phyloP scores from a whole-genome alignment of 2,329 filamentous ascomycete genomes.

The Penicillium palitans region DNA sequence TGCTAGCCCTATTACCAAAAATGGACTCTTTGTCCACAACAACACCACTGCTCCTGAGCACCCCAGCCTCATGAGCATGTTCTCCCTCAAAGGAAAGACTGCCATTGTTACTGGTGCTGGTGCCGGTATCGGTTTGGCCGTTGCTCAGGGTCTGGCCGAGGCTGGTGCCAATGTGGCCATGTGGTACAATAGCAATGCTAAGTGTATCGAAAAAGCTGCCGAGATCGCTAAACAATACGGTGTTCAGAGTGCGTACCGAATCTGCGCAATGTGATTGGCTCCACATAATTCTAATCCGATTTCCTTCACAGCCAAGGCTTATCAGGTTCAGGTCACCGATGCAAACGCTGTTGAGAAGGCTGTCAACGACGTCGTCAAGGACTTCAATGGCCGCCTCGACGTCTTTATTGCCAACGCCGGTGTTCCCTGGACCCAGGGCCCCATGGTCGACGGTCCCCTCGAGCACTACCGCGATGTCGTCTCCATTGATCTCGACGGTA shows the following conservation, averaged over 20 bases:
- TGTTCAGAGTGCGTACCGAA: slow-evolving; percentile 53
- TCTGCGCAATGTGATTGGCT: background rate
- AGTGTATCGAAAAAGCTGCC: slow-evolving; percentile 61
- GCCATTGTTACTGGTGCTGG: slow-evolving; percentile 70
- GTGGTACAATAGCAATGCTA: slow-evolving; percentile 70
- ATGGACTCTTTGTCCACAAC: slow-evolving; percentile 58
- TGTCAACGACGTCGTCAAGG: slow-evolving; percentile 49
- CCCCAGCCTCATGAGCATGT: slow-evolving; percentile 61
- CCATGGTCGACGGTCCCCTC: slow-evolving; percentile 65
- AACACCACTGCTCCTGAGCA: slow-evolving; percentile 52
- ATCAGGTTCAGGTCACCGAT: slow-evolving; percentile 51
- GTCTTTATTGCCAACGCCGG: slow-evolving; percentile 79
- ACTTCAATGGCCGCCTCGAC: slow-evolving; percentile 74
- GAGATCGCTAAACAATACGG: slow-evolving; percentile 66
- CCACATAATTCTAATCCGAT: slow-evolving; percentile 1
- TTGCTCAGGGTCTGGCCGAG: slow-evolving; percentile 66
- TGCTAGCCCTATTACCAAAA: slow-evolving; percentile 37
- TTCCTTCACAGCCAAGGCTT: slow-evolving; percentile 46
- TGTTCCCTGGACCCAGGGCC: slow-evolving; percentile 69
- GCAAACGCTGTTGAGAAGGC: slow-evolving; percentile 44
- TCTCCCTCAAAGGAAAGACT: slow-evolving; percentile 69
- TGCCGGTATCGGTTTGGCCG: slow-evolving; percentile 66
- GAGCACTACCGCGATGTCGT: slow-evolving; percentile 68
- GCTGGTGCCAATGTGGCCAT: slow-evolving; percentile 71
- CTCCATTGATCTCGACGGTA: slow-evolving; percentile 70